Evolutionary conservation across 345 rosid genomes (phyloP), one percentile per base, ranked within the genome.

Genomic region (Populus nigra): DNA sequence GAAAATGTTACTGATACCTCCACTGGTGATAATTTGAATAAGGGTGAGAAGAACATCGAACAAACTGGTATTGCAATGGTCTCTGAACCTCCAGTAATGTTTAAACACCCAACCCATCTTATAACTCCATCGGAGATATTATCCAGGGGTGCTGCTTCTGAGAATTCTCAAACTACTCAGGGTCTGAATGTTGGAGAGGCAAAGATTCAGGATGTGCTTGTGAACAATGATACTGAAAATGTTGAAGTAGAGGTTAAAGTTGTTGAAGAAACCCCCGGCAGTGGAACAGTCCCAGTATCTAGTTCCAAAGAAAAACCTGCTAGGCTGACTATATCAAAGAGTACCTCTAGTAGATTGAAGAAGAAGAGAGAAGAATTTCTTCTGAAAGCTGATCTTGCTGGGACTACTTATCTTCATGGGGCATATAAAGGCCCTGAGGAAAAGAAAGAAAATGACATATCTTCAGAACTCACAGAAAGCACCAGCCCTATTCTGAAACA

Each of bases 391-490:
- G 99, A 93, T 87, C 97, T 97, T 82, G 95, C 92, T 15, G 99
- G 98, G 73, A 77, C 93, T 45, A 80, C 92, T 69, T 97, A 96
- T 85, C 90, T 93, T 71, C 94, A 91, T 83, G 78, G 78, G 88
- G 99, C 99, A 17, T 96, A 92, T 80, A 96, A 93, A 85, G 91
- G 91, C 74, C 97, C 95, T 20, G 97, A 89, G 77, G 98, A 94
- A 70, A 93, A 88, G 86, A 90, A 88, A 80, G 98, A 86, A 78
- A 67, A 36, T 61, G 20, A 61, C 9, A 2, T 50, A 53, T 72
- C 88, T 71, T 75, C 80, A 12, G 88, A 84, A 73, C 83, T 81
- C 68, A 57, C 73, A 13, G 84, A 83, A 73, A 74, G 69, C 82
- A 62, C 78, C 73, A 76, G 65, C 73, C 78, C 80, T 55, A 77